These are phyloP conservation scores for Eugenia klotzschiana DNA, from an alignment of 441 rosid species.

Conservation along the genomic window DNA sequence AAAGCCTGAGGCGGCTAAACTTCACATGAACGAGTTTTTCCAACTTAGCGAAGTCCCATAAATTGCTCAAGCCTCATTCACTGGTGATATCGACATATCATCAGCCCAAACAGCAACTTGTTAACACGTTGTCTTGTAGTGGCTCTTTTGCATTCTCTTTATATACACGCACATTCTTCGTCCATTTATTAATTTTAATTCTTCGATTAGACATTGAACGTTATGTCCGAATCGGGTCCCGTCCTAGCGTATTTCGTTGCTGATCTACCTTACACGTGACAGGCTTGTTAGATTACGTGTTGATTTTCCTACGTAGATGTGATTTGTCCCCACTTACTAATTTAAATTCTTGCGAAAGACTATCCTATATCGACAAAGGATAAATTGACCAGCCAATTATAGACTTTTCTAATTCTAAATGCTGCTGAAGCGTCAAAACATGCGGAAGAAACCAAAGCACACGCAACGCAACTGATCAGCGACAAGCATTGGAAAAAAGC, in stretches of 20 bases:
- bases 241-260: too few relatives aligned
- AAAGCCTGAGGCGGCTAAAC: not conserved
- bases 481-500: not conserved
- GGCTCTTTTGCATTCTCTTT: not conserved
- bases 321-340: too few relatives aligned
- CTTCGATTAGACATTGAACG: not conserved
- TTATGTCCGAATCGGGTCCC: too few relatives aligned
- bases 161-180: rapidly evolving
- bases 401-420: not conserved
- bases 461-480: not conserved
- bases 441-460: not conserved
- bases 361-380: too few relatives aligned
- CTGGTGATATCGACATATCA: not conserved
- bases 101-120: not conserved
- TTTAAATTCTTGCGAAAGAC: too few relatives aligned
- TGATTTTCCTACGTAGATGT: too few relatives aligned
- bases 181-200: not conserved
- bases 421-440: not conserved
- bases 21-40: not conserved
- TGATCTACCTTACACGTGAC: too few relatives aligned
- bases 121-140: too few relatives aligned
- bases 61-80: too few relatives aligned
- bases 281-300: too few relatives aligned
- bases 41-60: not conserved
- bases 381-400: not conserved